Conservation (phyloP, 495 filamentous ascomycete species). For the Durotheca rogersii region DNA sequence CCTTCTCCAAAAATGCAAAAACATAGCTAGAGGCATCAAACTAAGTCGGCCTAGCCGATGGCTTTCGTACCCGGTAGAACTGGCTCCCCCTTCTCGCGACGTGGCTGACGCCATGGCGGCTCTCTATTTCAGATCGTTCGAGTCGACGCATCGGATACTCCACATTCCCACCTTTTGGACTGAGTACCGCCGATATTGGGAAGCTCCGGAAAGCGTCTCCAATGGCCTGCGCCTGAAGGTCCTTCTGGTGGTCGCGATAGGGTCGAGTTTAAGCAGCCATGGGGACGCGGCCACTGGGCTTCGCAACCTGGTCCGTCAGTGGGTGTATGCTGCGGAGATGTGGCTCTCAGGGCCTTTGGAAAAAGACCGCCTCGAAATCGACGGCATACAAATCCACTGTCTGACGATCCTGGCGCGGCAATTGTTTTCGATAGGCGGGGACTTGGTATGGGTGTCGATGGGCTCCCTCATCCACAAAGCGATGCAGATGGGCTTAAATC, state of each 20-base stretch:
- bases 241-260: slow-evolving; percentile 56
- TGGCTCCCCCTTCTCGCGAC: slow-evolving; percentile 48
- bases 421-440: slow-evolving; percentile 50
- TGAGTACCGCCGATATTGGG: slow-evolving; percentile 57
- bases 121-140: slow-evolving; percentile 58
- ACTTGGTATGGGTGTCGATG: slow-evolving; percentile 57
- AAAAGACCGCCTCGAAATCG: slow-evolving; percentile 52
- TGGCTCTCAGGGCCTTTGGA: slow-evolving; percentile 57
- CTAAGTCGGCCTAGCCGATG: slow-evolving; percentile 29
- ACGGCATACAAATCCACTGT: slow-evolving; percentile 55
- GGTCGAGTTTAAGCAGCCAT: slow-evolving; percentile 48
- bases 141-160: slow-evolving; percentile 57
- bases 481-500: slow-evolving; percentile 61
- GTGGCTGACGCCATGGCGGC: slow-evolving; percentile 54
- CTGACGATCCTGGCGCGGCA: slow-evolving; percentile 58
- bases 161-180: slow-evolving; percentile 58
- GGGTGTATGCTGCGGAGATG: slow-evolving; percentile 58
- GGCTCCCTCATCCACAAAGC: slow-evolving; percentile 57
- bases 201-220: slow-evolving; percentile 35
- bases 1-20: slow-evolving; percentile 40
- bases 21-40: slow-evolving; percentile 32
- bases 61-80: slow-evolving; percentile 27
- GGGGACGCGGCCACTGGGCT: slow-evolving; percentile 33
- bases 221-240: slow-evolving; percentile 48
- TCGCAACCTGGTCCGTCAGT: slow-evolving; percentile 43